Evolutionary conservation across 164 flowering plant species (phyloP), one percentile per base, ranked within the genome.

Genomic region (Chimonanthus salicifolius): DNA sequence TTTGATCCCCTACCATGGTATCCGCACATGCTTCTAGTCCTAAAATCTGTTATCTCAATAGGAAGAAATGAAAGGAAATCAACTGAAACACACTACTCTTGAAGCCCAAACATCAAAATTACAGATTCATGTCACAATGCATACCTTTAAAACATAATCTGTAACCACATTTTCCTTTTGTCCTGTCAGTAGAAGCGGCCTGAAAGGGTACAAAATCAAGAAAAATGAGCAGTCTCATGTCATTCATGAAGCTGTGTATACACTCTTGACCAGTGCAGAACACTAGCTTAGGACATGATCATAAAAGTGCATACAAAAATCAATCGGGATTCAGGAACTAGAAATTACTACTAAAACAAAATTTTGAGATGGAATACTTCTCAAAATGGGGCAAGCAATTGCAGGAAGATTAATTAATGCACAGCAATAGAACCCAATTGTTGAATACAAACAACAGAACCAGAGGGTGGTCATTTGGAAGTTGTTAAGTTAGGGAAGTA

Each of bases 1-100:
- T 94, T 5, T 87, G 89, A 81, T 92, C 94, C 43, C 98, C 98
- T 64, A 92, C 94, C 46, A 94, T 82, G 2, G 94, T 94, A 80
- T 92, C 97, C 47, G 81, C 86, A 74, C 98, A 94, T 21, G 92
- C 81, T 58, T 94, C 98, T 9, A 45, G 18, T 67, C 74, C 74
- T 51, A 71, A 46, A 46, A 71, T 71, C 74, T 71, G 74, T 7
- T 0, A 11, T 65, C 44, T 9, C 15, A 43, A 65, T 11, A 33
- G 47, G 68, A 44, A 65, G 45, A 43, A 65, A 46, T 33, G 49
- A 71, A 47, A 33, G 5, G 7, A 13, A 63, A 63, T 63, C 16
- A 33, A 2, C 3, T 65, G 33, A 33, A 33, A 33, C 33, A 33
- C 33, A 33, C 33, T 33, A 8, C 8, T 65, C 44, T 8, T 8